Evolutionary conservation across 208 protist genomes (phyloP).

Genomic region (Trypanosoma boissoni): DNA sequence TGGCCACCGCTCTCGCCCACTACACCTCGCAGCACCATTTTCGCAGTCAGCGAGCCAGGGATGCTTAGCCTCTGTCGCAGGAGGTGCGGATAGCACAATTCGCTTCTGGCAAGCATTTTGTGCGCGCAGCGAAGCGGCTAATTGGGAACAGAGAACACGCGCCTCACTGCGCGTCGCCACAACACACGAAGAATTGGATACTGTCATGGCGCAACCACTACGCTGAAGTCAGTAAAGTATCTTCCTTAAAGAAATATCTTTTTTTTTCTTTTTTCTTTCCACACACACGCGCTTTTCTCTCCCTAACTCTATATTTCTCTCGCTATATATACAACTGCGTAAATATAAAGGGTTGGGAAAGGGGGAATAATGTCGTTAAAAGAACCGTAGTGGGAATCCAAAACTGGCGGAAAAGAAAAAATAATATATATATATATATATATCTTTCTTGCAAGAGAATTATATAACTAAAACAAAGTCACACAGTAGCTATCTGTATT

Average conservation of each 20-base stretch:
- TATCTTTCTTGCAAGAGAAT: too few relatives aligned
- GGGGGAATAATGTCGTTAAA: too few relatives aligned
- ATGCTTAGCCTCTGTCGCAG: constrained; percentile 61
- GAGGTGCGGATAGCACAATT: constrained; percentile 66
- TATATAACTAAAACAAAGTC: too few relatives aligned
- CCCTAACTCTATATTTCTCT: too few relatives aligned
- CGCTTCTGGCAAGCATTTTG: constrained; percentile 76
- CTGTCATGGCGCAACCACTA: constrained; percentile 29
- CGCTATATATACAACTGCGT: too few relatives aligned
- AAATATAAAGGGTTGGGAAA: too few relatives aligned
- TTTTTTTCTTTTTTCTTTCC: constrained; percentile 4
- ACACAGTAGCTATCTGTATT: too few relatives aligned
- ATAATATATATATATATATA: too few relatives aligned
- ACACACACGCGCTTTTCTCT: background rate
- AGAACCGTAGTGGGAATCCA: too few relatives aligned
- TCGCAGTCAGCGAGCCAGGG: constrained; percentile 34
- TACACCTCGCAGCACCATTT: constrained; percentile 61
- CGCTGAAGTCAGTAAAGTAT: constrained; percentile 19
- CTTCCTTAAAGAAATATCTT: background rate
- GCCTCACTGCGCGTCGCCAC: constrained; percentile 33
- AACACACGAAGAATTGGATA: constrained; percentile 38
- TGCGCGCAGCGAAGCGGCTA: constrained; percentile 23
- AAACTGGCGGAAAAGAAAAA: too few relatives aligned
- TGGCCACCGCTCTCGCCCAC: constrained; percentile 66
- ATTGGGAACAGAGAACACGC: constrained; percentile 38